Evolutionary conservation across 164 flowering plant genomes (phyloP), one percentile per base, ranked within the genome.

Genomic region (Aristolochia fimbriata): DNA sequence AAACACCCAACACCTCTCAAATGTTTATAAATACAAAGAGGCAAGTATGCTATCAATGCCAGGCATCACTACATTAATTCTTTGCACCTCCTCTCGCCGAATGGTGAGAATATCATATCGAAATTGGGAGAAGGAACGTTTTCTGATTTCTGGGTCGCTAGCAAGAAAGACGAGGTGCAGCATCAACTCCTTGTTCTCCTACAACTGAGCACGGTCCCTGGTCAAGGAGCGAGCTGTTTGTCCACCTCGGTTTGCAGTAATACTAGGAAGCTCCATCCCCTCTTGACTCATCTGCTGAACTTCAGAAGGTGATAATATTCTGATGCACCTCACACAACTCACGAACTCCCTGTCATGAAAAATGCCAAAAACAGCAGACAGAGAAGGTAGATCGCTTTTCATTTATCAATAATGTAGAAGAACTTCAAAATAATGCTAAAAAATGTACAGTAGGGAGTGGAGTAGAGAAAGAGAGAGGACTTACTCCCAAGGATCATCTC

Each of bases 401-500:
- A 21, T 53, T 58, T 20, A 17, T 58, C 21, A 56, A 16, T 0
- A 4, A 55, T 2, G n/a, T 55, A 37, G 43, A 15, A 30, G 33
- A 30, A 31, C 59, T 30, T 30, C 4, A 23, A 14, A 30, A 0
- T 13, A 16, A 1, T 22, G 2, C 14, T 17, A 6, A 30, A 17
- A n/a, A 50, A 33, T 15, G 24, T n/a, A 20, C 14, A n/a, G 1
- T 16, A 31, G 12, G 47, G 50, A 9, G 50, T 30, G 50, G 4
- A 24, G 41, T 30, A 21, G 58, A 20, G 58, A n/a, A 54, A 14
- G 50, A 30, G 61, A 27, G 46, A 54, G 47, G 21, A 77, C 99
- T 81, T 82, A 94, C 99, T 91, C 94, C 99, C 99, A 94, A 13
- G 99, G 99, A 77, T 91, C 99, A 69, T 94, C 99, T 17, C 99